Conservation (phyloP, 2,329 filamentous ascomycete species). For the Cylindrodendrum hubeiense region DNA sequence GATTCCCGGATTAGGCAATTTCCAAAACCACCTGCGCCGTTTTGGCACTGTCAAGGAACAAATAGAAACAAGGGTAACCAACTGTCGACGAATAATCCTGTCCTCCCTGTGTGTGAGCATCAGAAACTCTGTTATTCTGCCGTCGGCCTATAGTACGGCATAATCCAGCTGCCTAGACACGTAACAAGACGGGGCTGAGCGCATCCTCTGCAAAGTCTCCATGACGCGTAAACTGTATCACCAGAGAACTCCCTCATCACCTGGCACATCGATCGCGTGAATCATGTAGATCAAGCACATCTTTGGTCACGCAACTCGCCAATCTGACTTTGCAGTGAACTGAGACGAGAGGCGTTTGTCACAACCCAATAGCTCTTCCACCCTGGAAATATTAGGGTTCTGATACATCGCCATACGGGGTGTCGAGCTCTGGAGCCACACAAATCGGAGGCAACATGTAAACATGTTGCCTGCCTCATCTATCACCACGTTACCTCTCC, state of each 20-base stretch:
- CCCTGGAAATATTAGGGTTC: slow-evolving; percentile 1
- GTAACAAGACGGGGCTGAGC: neutral
- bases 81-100: neutral
- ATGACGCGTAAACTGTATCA: neutral
- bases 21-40: neutral
- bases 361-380: neutral
- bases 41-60: neutral
- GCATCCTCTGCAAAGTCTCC: neutral
- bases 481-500: neutral
- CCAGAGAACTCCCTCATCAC: neutral
- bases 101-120: neutral
- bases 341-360: neutral
- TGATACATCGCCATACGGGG: neutral
- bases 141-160: neutral
- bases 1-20: neutral
- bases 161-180: neutral
- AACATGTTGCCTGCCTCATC: neutral
- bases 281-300: neutral
- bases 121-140: neutral
- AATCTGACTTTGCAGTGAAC: neutral
- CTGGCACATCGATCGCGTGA: neutral
- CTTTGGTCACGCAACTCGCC: neutral
- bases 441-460: neutral
- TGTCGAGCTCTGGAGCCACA: neutral
- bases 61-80: neutral